A percentile compares a stretch with the other conserved stretches of the same genome.
phyloP scores from a whole-genome alignment of 1,284 basidiomycete species.

The Ustilago hordei region DNA sequence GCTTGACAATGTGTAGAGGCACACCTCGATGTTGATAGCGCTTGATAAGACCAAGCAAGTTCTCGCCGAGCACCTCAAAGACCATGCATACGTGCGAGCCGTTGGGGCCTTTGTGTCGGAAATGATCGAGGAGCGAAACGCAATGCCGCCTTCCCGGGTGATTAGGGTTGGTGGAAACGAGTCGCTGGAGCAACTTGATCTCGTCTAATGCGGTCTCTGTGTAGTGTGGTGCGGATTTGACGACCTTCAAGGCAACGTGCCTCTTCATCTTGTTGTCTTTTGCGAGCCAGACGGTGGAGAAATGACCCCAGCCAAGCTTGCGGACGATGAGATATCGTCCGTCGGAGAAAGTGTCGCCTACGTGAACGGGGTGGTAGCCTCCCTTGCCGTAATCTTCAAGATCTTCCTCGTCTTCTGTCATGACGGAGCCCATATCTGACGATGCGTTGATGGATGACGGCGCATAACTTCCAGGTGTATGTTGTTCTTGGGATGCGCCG shows the following conservation, averaged over 20 bases:
- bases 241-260: conserved; percentile 98
- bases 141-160: conserved; percentile 73
- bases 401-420: conserved; percentile 71
- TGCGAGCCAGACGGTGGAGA: conserved; percentile 73
- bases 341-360: conserved; percentile 90
- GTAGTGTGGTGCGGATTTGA: conserved; percentile 96
- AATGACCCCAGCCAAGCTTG: conserved; percentile 99
- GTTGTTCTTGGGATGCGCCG: conserved; percentile 44
- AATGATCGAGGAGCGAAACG: conserved; percentile 96
- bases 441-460: conserved; percentile 51
- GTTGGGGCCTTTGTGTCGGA: conserved; percentile 94
- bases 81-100: conserved; percentile 99
- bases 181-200: conserved; percentile 95
- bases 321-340: conserved; percentile 90
- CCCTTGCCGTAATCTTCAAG: conserved; percentile 73
- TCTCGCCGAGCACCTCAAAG: conserved; percentile 98
- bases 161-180: conserved; percentile 83
- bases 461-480: conserved; percentile 38
- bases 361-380: conserved; percentile 90
- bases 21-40: conserved; percentile 95
- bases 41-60: conserved; percentile 96
- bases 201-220: conserved; percentile 98
- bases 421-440: conserved; percentile 61
- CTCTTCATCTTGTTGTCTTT: conserved; percentile 80
- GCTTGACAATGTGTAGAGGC: conserved; percentile 90